Percentiles rank a stretch among this genome's conserved stretches.
Evolutionary conservation across 352 stramenopile species (phyloP).

Genomic region (Thraustochytrium striatum): DNA sequence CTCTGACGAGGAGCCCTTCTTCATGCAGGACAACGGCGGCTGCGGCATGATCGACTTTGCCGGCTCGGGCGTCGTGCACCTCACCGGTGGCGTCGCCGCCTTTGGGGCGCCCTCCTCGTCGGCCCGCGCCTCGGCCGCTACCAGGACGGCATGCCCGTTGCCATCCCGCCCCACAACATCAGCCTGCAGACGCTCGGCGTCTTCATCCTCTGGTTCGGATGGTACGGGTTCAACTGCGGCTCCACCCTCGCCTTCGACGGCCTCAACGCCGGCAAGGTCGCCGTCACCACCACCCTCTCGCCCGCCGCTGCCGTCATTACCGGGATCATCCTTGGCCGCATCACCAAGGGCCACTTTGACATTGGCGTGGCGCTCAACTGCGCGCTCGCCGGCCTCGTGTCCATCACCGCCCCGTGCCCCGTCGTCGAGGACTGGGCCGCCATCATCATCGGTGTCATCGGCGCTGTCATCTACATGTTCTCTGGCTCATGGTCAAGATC

Average conservation of each 20-base stretch:
- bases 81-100: conserved; percentile 64
- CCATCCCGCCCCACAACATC: conserved; percentile 54
- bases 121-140: conserved; percentile 65
- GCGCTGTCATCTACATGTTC: conserved; percentile 29
- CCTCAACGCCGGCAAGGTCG: conserved; percentile 35
- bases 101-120: conserved; percentile 61
- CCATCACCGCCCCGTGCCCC: conserved; percentile 48
- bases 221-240: conserved; percentile 60
- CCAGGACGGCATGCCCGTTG: conserved; percentile 21
- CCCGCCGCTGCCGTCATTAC: conserved; percentile 22
- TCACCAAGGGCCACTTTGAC: conserved; percentile 14
- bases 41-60: conserved; percentile 68
- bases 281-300: conserved; percentile 45
- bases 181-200: conserved; percentile 64
- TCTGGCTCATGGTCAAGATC: conserved; percentile 42
- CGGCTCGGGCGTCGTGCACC: conserved; percentile 67
- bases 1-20: background rate
- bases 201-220: conserved; percentile 75
- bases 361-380: conserved; percentile 49
- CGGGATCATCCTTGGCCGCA: conserved; percentile 23
- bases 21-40: conserved; percentile 49
- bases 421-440: conserved; percentile 4
- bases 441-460: conserved; percentile 36
- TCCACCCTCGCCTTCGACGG: conserved; percentile 54
- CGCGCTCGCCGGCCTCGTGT: conserved; percentile 49